Evolutionary conservation across 2,329 filamentous ascomycete species (phyloP).

Genomic region (Coniella vitis): DNA sequence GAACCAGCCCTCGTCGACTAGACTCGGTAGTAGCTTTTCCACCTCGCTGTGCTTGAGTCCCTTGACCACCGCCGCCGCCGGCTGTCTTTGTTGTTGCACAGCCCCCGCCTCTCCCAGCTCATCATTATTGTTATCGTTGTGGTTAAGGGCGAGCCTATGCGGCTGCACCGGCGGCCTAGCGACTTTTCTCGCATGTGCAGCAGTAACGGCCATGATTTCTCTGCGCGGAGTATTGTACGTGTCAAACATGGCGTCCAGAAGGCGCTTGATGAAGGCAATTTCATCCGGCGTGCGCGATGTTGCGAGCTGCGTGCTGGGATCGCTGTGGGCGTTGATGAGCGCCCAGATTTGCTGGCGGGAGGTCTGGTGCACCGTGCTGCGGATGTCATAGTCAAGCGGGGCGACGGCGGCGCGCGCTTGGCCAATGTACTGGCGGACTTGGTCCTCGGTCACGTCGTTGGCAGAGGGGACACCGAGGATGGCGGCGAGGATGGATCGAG

Average conservation of each 20-base stretch:
- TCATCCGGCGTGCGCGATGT: constrained; percentile 77
- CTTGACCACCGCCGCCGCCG: constrained; percentile 28
- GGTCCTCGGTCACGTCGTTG: constrained; percentile 59
- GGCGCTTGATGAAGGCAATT: constrained; percentile 78
- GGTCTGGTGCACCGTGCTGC: constrained; percentile 63
- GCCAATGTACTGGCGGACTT: constrained; percentile 62
- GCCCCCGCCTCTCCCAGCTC: constrained; percentile 27
- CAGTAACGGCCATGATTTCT: constrained; percentile 76
- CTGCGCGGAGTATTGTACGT: constrained; percentile 71
- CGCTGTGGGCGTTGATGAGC: constrained; percentile 81
- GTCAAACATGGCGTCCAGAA: constrained; percentile 90
- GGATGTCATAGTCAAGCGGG: constrained; percentile 81
- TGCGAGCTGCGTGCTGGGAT: constrained; percentile 78
- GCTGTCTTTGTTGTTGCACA: constrained; percentile 26
- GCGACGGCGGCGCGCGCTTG: constrained; percentile 67
- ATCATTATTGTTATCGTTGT: constrained; percentile 11
- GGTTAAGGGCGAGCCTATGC: constrained; percentile 17
- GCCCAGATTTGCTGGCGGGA: constrained; percentile 66
- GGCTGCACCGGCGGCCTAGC: constrained; percentile 47
- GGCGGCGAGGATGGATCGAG: constrained; percentile 65
- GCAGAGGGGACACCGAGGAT: constrained; percentile 54
- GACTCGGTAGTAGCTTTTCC: constrained; percentile 59
- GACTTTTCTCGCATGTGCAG: constrained; percentile 71
- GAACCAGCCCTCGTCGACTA: constrained; percentile 80
- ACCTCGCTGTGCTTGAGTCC: constrained; percentile 72